Conservation (phyloP, 2,329 filamentous ascomycete species). For the Xylariaceae sp. region DNA sequence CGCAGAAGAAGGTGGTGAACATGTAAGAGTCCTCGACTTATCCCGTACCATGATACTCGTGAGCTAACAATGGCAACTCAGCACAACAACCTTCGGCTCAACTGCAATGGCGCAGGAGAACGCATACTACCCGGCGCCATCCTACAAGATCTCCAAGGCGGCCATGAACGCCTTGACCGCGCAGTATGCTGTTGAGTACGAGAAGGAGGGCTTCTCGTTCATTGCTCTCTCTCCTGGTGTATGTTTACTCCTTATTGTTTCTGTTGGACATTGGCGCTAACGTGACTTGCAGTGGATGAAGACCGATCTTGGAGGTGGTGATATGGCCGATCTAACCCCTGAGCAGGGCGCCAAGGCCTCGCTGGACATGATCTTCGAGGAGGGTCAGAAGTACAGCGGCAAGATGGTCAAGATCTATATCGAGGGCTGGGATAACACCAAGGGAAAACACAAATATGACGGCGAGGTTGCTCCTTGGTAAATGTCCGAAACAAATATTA, state of each 20-base stretch:
- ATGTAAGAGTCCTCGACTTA: conserved; percentile 27
- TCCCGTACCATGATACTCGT: not conserved
- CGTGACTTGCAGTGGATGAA: conserved; percentile 37
- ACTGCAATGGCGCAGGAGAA: conserved; percentile 16
- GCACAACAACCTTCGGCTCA: conserved; percentile 25
- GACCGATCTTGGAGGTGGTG: conserved; percentile 39
- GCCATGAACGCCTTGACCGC: conserved; percentile 44
- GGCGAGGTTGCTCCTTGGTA: conserved; percentile 12
- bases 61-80: not conserved
- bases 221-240: conserved; percentile 43
- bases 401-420: conserved; percentile 20
- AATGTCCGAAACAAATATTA: not conserved
- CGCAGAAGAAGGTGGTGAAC: conserved; percentile 40
- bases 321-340: conserved; percentile 38
- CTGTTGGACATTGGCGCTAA: too few species aligned
- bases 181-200: conserved; percentile 38
- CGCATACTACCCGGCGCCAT: conserved; percentile 30
- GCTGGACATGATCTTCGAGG: conserved; percentile 34
- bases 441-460: conserved; percentile 8
- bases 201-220: conserved; percentile 40
- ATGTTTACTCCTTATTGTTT: conserved; percentile 16
- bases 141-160: conserved; percentile 39
- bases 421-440: conserved; percentile 16
- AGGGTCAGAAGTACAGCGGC: conserved; percentile 35
- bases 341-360: conserved; percentile 36